Percentiles rank a stretch among this genome's conserved stretches.
These are phyloP conservation scores for Dothideomycetes sp. DNA, from an alignment of 2,329 filamentous ascomycete species.

Conservation along the genomic window DNA sequence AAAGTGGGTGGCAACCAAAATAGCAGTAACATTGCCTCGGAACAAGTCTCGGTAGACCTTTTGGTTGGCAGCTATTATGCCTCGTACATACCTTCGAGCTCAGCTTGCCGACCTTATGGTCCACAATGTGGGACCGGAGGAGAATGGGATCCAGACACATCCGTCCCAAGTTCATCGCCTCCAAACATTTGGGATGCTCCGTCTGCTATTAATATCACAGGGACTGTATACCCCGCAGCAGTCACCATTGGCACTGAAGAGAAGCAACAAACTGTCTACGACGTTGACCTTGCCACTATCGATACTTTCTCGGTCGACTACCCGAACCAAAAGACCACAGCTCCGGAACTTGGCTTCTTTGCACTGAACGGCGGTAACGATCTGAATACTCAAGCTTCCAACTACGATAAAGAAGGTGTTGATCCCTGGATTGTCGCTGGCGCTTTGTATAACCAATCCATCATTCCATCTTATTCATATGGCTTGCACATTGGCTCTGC, in stretches of 20 bases:
- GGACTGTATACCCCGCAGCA: background rate
- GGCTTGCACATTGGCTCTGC: slow-evolving; percentile 29
- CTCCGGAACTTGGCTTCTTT: slow-evolving; percentile 11
- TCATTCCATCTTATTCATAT: slow-evolving; percentile 24
- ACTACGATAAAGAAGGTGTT: background rate
- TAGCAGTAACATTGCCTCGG: background rate
- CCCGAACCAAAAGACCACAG: slow-evolving; percentile 2
- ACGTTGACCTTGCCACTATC: background rate
- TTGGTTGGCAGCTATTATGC: background rate
- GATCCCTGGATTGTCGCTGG: slow-evolving; percentile 5
- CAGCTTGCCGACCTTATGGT: slow-evolving; percentile 1
- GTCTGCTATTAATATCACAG: background rate
- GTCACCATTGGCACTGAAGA: background rate
- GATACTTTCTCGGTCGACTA: background rate
- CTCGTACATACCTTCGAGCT: background rate
- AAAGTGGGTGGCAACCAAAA: slow-evolving; percentile 1
- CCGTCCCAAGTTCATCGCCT: background rate
- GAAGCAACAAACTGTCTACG: background rate
- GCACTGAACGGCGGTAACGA: slow-evolving; percentile 3
- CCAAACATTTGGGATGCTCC: background rate
- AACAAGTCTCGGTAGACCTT: background rate
- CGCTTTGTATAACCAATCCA: slow-evolving; percentile 14
- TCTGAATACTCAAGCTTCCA: background rate
- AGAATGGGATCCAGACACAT: background rate
- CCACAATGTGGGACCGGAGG: background rate